Evolutionary conservation across 1,284 basidiomycete genomes (phyloP), one percentile per base, ranked within the genome.

Genomic region (Cutaneotrichosporon mucoides): DNA sequence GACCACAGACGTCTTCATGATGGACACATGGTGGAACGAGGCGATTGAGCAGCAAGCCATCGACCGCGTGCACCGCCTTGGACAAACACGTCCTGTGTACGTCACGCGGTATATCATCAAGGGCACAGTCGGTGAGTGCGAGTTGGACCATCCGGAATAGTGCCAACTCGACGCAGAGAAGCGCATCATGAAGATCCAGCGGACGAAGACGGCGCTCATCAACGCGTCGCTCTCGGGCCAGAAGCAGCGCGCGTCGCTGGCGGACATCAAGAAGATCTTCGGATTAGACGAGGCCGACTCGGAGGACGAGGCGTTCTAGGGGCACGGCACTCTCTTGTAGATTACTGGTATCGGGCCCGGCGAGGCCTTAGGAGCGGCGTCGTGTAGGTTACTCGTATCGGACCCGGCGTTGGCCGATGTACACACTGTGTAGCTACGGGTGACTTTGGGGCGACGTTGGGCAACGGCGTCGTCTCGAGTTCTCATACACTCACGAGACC

Each of bases 11-110:
- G 91, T 93, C 3, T 93, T 90, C 75, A 91, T 94, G 90, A 92
- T 94, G 90, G 92, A 95, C 68, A 93, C 90, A 63, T 94, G 90
- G 90, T 95, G 91, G 90, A 94, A 93, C 73, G 85, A 90, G 33
- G 91, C 91, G 0, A 88, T 84, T 16, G 92, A 94, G 76, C 88
- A 88, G 65, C 92, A 96, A 83, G 92, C 81, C 1, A 79, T 81
- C 50, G 82, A 83, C 66, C 79, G 82, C 42, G 89, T 90, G 64
- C 65, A 80, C 65, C 67, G 71, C 9, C 59, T 81, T 35, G 73
- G 75, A 0, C 65, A 71, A 16, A 66, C 64, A 53, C 73, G 67
- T 66, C 66, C 88, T 0, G 95, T 98, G n/a, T 88, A 88, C 66
- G 92, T 96, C 36, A 92, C 88, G 57, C 89, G 95, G 57, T 94